Percentiles rank a stretch among this genome's conserved stretches.
These are phyloP conservation scores for Hymenoscyphus linearis DNA, from an alignment of 2,329 filamentous ascomycete species.

Conservation along the genomic window DNA sequence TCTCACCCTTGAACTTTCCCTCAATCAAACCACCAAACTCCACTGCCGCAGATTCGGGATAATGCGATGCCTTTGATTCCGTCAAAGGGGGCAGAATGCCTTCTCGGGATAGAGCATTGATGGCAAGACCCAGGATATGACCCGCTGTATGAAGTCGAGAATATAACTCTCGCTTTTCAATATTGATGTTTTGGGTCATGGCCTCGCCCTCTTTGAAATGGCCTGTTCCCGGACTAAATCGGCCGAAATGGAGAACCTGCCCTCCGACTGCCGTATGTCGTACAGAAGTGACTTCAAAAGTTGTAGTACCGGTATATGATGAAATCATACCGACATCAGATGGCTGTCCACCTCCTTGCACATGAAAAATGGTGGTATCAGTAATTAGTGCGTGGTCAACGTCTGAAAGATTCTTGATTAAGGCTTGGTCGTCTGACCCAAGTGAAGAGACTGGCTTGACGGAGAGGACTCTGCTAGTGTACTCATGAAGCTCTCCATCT, in stretches of 20 bases:
- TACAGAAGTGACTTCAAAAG: constrained; percentile 51
- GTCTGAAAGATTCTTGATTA: constrained; percentile 53
- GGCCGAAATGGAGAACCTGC: constrained; percentile 61
- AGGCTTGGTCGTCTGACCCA: constrained; percentile 26
- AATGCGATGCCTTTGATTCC: constrained; percentile 70
- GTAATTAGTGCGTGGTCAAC: constrained; percentile 55
- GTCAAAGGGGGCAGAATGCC: constrained; percentile 46
- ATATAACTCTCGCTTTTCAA: constrained; percentile 54
- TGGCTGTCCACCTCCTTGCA: constrained; percentile 70
- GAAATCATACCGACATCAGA: constrained; percentile 59
- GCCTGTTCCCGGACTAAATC: constrained; percentile 36
- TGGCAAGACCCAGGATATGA: constrained; percentile 64
- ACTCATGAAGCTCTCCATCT: constrained; percentile 11
- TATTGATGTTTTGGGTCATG: constrained; percentile 55
- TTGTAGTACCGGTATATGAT: neutral
- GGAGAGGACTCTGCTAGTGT: constrained; percentile 13
- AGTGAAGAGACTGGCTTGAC: constrained; percentile 19
- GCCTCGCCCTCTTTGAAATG: constrained; percentile 39
- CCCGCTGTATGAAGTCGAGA: constrained; percentile 70
- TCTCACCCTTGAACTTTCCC: constrained; percentile 53
- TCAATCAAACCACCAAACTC: constrained; percentile 66
- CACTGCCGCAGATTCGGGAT: constrained; percentile 60
- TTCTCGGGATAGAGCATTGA: constrained; percentile 46
- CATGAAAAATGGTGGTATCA: constrained; percentile 66
- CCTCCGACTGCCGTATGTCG: constrained; percentile 47